Evolutionary conservation across 352 stramenopile species (phyloP).

Genomic region (Globisporangium perplexum): DNA sequence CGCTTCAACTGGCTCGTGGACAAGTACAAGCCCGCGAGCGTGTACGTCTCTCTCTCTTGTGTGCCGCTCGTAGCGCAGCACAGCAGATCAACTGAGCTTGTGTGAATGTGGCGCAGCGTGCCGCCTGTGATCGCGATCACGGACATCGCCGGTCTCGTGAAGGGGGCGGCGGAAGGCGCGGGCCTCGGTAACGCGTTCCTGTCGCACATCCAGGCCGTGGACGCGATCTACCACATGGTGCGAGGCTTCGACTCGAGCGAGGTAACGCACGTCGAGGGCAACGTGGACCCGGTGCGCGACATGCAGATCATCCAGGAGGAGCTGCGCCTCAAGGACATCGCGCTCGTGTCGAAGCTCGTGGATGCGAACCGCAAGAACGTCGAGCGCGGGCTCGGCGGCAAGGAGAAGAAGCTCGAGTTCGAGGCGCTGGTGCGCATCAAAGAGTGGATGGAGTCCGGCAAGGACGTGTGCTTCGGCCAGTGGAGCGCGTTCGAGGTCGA

Average conservation of each 20-base stretch:
- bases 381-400: conserved; percentile 79
- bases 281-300: conserved; percentile 98
- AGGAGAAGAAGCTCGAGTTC: conserved; percentile 96
- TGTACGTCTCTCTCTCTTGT: conserved; percentile 40
- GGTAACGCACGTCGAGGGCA: conserved; percentile 99
- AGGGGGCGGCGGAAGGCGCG: conserved; percentile 95
- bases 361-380: conserved; percentile 85
- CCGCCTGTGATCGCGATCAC: conserved; percentile 97
- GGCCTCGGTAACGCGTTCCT: conserved; percentile 99
- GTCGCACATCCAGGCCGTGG: conserved; percentile 98
- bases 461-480: conserved; percentile 89
- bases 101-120: conserved; percentile 32
- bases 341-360: conserved; percentile 76
- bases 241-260: conserved; percentile 97
- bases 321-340: conserved; percentile 97
- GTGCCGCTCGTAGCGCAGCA: no score
- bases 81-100: no score
- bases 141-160: conserved; percentile 99
- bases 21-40: conserved; percentile 92
- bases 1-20: conserved; percentile 98
- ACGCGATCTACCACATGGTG: conserved; percentile 98
- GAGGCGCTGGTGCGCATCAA: conserved; percentile 79
- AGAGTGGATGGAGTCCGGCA: conserved; percentile 79
- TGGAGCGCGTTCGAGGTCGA: conserved; percentile 89
- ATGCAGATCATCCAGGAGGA: conserved; percentile 99